phyloP scores from a whole-genome alignment of 441 rosid species.

The Rhodomyrtus psidioides region DNA sequence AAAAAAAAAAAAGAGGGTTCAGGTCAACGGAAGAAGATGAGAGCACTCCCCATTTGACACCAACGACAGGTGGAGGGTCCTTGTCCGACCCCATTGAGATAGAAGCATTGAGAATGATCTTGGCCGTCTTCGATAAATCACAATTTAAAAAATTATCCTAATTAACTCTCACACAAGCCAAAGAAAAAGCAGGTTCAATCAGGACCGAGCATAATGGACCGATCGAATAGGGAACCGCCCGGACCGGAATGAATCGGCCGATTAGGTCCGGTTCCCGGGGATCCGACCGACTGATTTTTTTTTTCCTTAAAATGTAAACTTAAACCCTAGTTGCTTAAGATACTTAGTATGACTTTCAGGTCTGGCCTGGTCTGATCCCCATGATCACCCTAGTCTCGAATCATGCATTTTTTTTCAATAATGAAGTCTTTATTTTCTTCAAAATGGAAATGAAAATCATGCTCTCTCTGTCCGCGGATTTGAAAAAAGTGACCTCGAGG shows the following conservation, averaged over 20 bases:
- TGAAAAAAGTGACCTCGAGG: not conserved
- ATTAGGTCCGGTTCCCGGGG: too few species aligned
- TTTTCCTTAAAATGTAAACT: too few species aligned
- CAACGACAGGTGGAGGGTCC: slow-evolving; percentile 56
- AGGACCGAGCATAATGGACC: too few species aligned
- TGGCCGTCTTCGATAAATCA: not conserved
- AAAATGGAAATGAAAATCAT: not conserved
- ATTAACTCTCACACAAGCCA: not conserved
- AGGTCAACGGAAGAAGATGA: slow-evolving; percentile 38
- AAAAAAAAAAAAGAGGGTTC: not conserved
- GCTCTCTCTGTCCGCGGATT: not conserved
- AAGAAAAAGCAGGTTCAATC: not conserved
- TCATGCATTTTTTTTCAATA: not conserved
- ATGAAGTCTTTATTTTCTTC: not conserved
- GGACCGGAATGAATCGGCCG: too few species aligned
- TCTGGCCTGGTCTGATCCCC: too few species aligned
- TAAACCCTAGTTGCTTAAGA: too few species aligned
- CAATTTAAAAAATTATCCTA: not conserved
- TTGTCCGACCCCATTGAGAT: slow-evolving; percentile 17
- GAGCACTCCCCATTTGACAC: slow-evolving; percentile 18
- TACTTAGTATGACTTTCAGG: too few species aligned
- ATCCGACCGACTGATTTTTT: too few species aligned
- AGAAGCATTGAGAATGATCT: slow-evolving; percentile 22
- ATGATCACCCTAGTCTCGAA: too few species aligned
- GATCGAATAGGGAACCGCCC: too few species aligned